Evolutionary conservation across 106 monocot genomes (phyloP), one percentile per base, ranked within the genome.

Genomic region (Xerophyta viscosa): DNA sequence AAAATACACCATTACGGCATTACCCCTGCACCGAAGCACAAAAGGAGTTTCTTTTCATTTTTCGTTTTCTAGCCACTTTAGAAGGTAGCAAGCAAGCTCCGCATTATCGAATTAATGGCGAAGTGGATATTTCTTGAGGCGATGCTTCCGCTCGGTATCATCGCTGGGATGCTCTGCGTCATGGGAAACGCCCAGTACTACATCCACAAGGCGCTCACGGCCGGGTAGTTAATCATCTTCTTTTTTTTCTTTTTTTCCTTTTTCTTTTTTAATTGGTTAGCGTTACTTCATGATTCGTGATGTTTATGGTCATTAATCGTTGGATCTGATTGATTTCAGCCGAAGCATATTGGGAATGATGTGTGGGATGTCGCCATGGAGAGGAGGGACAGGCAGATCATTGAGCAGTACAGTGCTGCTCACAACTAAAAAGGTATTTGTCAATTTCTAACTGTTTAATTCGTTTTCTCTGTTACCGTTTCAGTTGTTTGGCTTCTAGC

Each of bases 171-270:
- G 82, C 76, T 98, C 6, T 78, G 71, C 60, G 68, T 86, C 28
- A 89, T 89, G 89, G 96, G 89, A n/a, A 98, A 98, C 69, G 71
- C 71, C 3, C 96, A 89, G 73, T 98, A 98, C 65, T 74, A 46
- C 71, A 86, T 98, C 71, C 89, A 98, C 71, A 81, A 61, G 53
- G 89, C 39, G 89, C 82, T 27, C 79, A 77, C 59, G 96, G 96
- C 24, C 54, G 94, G 62, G 94, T 96, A 51, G 63, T 65, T 13
- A 58, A 45, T 45, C 13, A 50, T 56, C 20, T 71, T 19, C 14
- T 41, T 24, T 4, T 23, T 5, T 31, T 45, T 21, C 20, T 1
- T 9, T 39, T 43, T 43, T n/a, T n/a, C n/a, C n/a, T n/a, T n/a
- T n/a, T n/a, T n/a, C n/a, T n/a, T n/a, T n/a, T n/a, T n/a, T n/a